A percentile compares a stretch with the other conserved stretches of the same genome.
These are phyloP conservation scores for Ramaria sp. DNA, from an alignment of 768 basidiomycete genomes.

Conservation along the genomic window DNA sequence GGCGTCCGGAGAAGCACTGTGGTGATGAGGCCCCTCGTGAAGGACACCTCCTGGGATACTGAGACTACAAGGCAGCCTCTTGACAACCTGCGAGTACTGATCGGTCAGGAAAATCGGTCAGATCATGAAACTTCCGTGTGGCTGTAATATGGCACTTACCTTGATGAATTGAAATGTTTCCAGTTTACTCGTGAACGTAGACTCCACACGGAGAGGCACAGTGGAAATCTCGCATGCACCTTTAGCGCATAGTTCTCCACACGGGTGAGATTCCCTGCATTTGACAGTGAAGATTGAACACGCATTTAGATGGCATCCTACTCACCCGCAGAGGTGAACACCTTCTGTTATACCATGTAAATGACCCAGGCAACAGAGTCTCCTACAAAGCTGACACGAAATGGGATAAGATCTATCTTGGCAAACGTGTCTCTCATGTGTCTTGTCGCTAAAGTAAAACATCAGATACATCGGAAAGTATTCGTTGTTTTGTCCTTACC, in stretches of 20 bases:
- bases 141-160: slow-evolving; percentile 21
- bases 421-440: slow-evolving; percentile 38
- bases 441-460: slow-evolving; percentile 26
- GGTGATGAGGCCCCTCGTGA: slow-evolving; percentile 39
- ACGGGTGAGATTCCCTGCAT: slow-evolving; percentile 40
- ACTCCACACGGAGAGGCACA: slow-evolving; percentile 46
- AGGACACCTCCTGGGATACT: slow-evolving; percentile 31
- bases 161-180: slow-evolving; percentile 59
- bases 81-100: slow-evolving; percentile 46
- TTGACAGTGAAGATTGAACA: not conserved
- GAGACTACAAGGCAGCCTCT: slow-evolving; percentile 38
- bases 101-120: not conserved
- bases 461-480: slow-evolving; percentile 6
- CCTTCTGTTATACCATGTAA: slow-evolving; percentile 35
- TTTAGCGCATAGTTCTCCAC: slow-evolving; percentile 28
- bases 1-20: slow-evolving; percentile 30
- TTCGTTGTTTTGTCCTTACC: not conserved
- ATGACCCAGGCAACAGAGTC: slow-evolving; percentile 40
- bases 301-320: not conserved
- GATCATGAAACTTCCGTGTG: not conserved
- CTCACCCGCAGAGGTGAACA: slow-evolving; percentile 49
- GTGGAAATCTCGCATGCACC: slow-evolving; percentile 54
- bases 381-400: slow-evolving; percentile 42
- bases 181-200: slow-evolving; percentile 48
- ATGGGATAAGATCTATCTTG: slow-evolving; percentile 42